Base-by-base conservation (phyloP, 2,329 filamentous ascomycete species). In the Alternaria metachromatica region DNA sequence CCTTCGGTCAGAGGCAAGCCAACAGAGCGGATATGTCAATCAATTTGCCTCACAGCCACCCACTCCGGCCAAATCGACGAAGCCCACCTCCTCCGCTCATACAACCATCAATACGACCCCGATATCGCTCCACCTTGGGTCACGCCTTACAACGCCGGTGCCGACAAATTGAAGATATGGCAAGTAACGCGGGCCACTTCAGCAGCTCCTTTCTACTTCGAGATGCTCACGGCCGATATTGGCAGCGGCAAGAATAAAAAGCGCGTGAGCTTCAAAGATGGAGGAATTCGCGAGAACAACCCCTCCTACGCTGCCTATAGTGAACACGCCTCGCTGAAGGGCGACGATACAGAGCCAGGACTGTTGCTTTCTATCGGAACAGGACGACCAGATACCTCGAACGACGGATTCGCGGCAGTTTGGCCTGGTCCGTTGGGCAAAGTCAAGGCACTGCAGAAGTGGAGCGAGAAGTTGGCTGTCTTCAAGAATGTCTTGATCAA, bases 191-290 rank as follows among this genome's bases (percentile, higher is more conserved):
- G 84, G 8, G 85, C 85, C 2, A 87, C 85, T 0, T 84, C 82
- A 1, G 85, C 85, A 3, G 85, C 85, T 0, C 84, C 85, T 0
- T 85, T 85, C 69, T 85, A 84, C 72, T 85, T 85, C 73, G 80
- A 84, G 49, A 82, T 84, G 77, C 77, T 85, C 10, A 78, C 81
- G 58, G 81, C 82, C 6, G 80, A 83, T 28, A 72, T 84, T 33
- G 71, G 66, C 4, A 74, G 68, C 18, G 61, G 55, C n/a, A 76
- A 77, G n/a, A 78, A 78, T 21, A 76, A 77, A 45, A 72, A 76
- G 49, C 20, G 49, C 5, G 23, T 58, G 51, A 80, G 78, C 10
- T 85, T 84, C 78, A 85, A 85, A 70, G 83, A 85, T 60, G 83
- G 83, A 28, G 83, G 83, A 21, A 85, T 85, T 46, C 80, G 83